A percentile compares a stretch with the other conserved stretches of the same genome.
phyloP scores from a whole-genome alignment of 371 early-diverging fungal genomes.

The Choanephora cucurbitarum region DNA sequence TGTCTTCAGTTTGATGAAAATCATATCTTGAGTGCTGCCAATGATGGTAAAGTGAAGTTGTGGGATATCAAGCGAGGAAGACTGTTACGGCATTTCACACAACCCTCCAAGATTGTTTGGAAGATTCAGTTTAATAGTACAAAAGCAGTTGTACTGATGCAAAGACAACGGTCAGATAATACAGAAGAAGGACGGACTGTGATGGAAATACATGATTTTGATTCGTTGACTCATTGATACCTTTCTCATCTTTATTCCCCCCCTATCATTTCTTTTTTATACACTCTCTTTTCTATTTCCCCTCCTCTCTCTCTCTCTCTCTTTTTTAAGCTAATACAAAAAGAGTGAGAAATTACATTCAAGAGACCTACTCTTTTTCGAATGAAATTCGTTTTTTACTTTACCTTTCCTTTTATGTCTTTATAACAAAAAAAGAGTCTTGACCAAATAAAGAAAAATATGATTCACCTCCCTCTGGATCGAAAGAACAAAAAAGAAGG shows the following conservation, averaged over 20 bases:
- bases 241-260: neutral
- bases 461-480: neutral
- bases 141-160: slow-evolving; percentile 64
- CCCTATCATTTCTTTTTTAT: neutral
- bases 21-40: slow-evolving; percentile 81
- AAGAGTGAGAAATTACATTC: too few relatives aligned
- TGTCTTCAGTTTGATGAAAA: slow-evolving; percentile 83
- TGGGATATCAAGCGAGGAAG: slow-evolving; percentile 83
- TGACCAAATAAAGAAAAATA: too few relatives aligned
- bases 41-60: slow-evolving; percentile 84
- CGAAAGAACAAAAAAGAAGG: too few relatives aligned
- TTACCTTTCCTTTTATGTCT: too few relatives aligned
- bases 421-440: too few relatives aligned
- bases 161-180: slow-evolving; percentile 34
- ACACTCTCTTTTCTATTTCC: too few relatives aligned
- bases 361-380: too few relatives aligned
- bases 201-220: slow-evolving; percentile 58
- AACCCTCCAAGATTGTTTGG: slow-evolving; percentile 66
- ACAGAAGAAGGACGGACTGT: slow-evolving; percentile 38
- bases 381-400: too few relatives aligned
- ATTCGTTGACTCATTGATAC: slow-evolving; percentile 10
- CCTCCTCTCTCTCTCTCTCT: too few relatives aligned
- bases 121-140: slow-evolving; percentile 64
- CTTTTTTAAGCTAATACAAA: too few relatives aligned
- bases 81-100: slow-evolving; percentile 66